Evolutionary conservation across 2,329 filamentous ascomycete genomes (phyloP), one percentile per base, ranked within the genome.

Genomic region (Fusarium duplospermum): DNA sequence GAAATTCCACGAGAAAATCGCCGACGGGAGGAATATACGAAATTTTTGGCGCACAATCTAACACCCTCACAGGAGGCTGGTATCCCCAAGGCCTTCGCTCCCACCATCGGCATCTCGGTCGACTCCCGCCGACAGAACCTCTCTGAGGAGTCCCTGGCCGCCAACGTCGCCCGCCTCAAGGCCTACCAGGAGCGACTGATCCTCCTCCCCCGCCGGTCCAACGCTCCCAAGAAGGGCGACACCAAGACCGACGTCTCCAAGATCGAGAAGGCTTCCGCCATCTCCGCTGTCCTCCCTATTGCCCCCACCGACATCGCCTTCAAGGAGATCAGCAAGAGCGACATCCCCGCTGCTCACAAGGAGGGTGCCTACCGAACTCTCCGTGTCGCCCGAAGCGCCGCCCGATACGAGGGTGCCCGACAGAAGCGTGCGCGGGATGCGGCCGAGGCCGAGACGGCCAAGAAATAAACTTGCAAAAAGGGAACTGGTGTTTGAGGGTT

Each of bases 131-230:
- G 96, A 87, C 92, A 94, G 89, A 99, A 98, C 91, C 93, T 97
- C 83, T 96, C 93, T 84, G 94, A 97, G 89, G 96, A 98, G 91
- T 93, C 93, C 79, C 93, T 98, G 82, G 90, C 94, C 86, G 90
- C 90, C 90, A 99, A 99, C 89, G 96, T 99, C 82, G 93, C 93
- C 86, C 96, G 96, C 84, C 94, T 99, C 84, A 95, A 98, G 92
- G 94, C 94, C 85, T 99, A 98, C 95, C 94, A 93, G 89, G 91
- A 93, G 84, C 94, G 95, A 84, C 89, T 99, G 83, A 98, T 99
- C 86, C 91, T 99, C 85, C 98, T 99, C 91, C 96, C 96, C 85
- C 94, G 95, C 90, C 95, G 94, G 88, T 91, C 91, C 85, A 95
- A 95, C 88, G 92, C 96, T 88, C 91, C 93, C 88, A 98, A 98